Conservation (phyloP, 2,329 filamentous ascomycete species). For the Teratosphaeria gauchensis region DNA sequence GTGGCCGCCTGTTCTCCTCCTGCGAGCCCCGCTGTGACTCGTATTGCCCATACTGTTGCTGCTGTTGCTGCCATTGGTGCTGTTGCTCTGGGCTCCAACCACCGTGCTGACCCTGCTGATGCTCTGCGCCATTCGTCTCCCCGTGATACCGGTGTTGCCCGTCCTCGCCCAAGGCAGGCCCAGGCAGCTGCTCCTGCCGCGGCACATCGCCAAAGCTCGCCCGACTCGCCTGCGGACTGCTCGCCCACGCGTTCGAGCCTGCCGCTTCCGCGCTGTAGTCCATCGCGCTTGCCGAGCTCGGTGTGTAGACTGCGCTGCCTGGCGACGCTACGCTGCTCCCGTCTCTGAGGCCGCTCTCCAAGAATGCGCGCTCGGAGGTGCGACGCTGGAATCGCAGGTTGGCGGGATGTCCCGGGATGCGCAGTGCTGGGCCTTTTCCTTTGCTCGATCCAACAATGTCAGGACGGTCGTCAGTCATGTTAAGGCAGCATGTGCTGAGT, state of each 20-base stretch:
- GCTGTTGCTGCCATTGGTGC: conserved; percentile 18
- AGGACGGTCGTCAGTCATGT: neutral
- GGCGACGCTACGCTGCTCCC: conserved; percentile 1
- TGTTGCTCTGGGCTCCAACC: conserved; percentile 25
- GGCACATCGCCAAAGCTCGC: conserved; percentile 33
- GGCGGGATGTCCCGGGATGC: conserved; percentile 1
- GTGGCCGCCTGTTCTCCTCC: conserved; percentile 21
- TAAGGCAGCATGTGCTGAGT: neutral
- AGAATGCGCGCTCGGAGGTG: conserved; percentile 24
- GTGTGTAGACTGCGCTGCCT: neutral
- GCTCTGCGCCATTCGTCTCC: conserved; percentile 7
- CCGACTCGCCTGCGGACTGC: conserved; percentile 45
- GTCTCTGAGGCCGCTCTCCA: conserved; percentile 23
- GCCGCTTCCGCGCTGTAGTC: conserved; percentile 50
- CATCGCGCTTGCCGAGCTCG: conserved; percentile 36
- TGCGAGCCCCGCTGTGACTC: conserved; percentile 13
- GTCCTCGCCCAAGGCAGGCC: conserved; percentile 14
- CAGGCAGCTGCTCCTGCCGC: conserved; percentile 17
- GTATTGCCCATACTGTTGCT: conserved; percentile 30
- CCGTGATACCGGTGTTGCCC: neutral
- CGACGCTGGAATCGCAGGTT: conserved; percentile 28
- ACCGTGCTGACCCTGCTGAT: conserved; percentile 25
- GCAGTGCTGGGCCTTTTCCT: conserved; percentile 12
- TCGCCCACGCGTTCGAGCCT: conserved; percentile 55
- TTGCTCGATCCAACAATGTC: conserved; percentile 4